Evolutionary conservation across 352 stramenopile species (phyloP).

Genomic region (Globisporangium lucens): DNA sequence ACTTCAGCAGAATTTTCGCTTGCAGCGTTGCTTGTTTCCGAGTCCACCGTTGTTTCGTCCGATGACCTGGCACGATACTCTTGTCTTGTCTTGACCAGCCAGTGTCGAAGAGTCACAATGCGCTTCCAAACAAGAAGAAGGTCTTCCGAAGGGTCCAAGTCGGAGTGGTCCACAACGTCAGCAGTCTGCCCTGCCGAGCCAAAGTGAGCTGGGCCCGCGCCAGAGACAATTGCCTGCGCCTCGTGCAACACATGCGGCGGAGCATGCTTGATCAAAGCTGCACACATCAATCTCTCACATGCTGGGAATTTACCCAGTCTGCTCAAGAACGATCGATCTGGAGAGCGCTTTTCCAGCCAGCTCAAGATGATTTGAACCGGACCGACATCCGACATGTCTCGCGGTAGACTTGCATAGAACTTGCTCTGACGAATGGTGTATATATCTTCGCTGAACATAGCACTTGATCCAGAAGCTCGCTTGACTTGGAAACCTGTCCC

Average conservation of each 20-base stretch:
- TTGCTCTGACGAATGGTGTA: slow-evolving; percentile 32
- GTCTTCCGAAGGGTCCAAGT: slow-evolving; percentile 72
- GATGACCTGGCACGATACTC: slow-evolving; percentile 66
- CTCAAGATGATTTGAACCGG: slow-evolving; percentile 56
- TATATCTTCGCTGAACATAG: slow-evolving; percentile 8
- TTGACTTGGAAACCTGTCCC: neutral
- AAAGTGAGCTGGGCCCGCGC: slow-evolving; percentile 22
- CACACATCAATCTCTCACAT: slow-evolving; percentile 69
- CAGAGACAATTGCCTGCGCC: slow-evolving; percentile 67
- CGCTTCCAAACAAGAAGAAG: slow-evolving; percentile 73
- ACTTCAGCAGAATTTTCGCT: neutral
- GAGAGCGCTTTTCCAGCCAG: slow-evolving; percentile 73
- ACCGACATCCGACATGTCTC: slow-evolving; percentile 57
- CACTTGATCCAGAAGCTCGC: neutral
- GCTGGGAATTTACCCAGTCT: slow-evolving; percentile 66
- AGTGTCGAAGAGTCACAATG: slow-evolving; percentile 78
- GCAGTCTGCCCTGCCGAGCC: neutral
- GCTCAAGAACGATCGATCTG: slow-evolving; percentile 77
- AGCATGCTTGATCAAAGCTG: slow-evolving; percentile 77
- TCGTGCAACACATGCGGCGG: slow-evolving; percentile 74
- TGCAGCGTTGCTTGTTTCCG: neutral
- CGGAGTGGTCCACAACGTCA: slow-evolving; percentile 38
- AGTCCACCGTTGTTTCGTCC: slow-evolving; percentile 28
- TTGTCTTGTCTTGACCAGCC: slow-evolving; percentile 79
- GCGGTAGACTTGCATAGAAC: slow-evolving; percentile 57